Evolutionary conservation across 768 basidiomycete species (phyloP).

Genomic region (Fistulinella prunicolor): DNA sequence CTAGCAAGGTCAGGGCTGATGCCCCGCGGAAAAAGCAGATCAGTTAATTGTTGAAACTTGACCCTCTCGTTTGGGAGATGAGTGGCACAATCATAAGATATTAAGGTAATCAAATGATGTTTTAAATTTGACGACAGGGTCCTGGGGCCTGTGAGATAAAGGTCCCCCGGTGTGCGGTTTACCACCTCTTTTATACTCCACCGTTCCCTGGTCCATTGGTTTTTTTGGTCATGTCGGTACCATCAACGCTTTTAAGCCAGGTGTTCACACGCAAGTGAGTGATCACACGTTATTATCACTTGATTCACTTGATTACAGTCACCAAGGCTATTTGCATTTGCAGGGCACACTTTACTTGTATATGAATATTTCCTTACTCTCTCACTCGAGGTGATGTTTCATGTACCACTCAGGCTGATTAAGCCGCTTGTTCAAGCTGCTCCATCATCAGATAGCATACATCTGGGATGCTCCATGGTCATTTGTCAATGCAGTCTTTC

Average conservation of each 20-base stretch:
- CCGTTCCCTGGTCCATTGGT: not conserved
- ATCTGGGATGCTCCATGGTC: slow-evolving; percentile 20
- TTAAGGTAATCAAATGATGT: no score
- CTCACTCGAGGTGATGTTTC: slow-evolving; percentile 22
- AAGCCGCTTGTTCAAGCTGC: not conserved
- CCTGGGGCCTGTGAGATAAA: slow-evolving; percentile 15
- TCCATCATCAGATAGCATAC: slow-evolving; percentile 11
- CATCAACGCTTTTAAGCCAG: slow-evolving; percentile 1
- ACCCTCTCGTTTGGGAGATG: no score
- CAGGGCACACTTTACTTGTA: slow-evolving; percentile 21
- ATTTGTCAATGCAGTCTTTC: slow-evolving; percentile 9
- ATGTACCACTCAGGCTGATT: no score
- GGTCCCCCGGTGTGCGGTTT: not conserved
- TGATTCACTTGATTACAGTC: not conserved
- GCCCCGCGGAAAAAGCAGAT: no score
- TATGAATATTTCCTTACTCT: slow-evolving; percentile 30
- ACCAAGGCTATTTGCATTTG: slow-evolving; percentile 9
- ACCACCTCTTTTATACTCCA: not conserved
- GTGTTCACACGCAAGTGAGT: slow-evolving; percentile 22
- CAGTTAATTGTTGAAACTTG: no score
- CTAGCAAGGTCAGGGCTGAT: no score
- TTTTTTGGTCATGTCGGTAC: slow-evolving; percentile 8
- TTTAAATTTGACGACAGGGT: no score
- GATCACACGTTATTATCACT: not conserved
- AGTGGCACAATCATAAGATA: no score